Evolutionary conservation across 225 moss, liverwort and hornwort species (phyloP), one percentile per base, ranked within the genome.

Genomic region (Straminergon stramineum): DNA sequence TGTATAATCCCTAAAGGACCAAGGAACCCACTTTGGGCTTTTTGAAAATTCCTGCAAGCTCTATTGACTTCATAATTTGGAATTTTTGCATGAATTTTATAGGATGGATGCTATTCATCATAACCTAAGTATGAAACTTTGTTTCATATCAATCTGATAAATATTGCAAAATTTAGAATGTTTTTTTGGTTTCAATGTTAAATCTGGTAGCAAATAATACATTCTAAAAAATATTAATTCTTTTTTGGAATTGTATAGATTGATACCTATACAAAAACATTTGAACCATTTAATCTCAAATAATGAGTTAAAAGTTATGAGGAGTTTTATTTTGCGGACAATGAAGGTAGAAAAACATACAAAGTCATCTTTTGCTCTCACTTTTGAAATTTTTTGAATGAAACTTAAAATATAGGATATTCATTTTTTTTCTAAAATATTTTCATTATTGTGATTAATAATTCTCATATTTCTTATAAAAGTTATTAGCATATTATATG

Each of bases 141-240:
- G 28, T 16, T 74, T 45, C 3, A 27, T 74, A 26, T 74, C 17
- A 45, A 28, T 16, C 2, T 2, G 2, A 41, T 28, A 28, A 45
- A 74, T 74, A 45, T 17, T 73, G 3, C 43, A 43, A 27, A 73
- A 43, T 1, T 27, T 41, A 43, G 26, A 73, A 43, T 9, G 5
- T 73, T 15, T 73, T 9, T 43, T 73, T 9, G 6, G 27, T 27
- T 73, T 74, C 17, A 45, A 74, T 15, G 9, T 45, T 6, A 74
- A 45, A 43, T 1, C 3, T 1, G 3, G 9, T 0, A 74, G 0
- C 2, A 73, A 28, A 43, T 43, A 26, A 19, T 26, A 43, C 26
- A 41, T 43, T 43, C 26, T 43, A 43, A 73, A 9, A 43, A 43
- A 28, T 43, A 28, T 3, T 8, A 43, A 43, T 43, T 15, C 27